phyloP scores from a whole-genome alignment of 2,329 filamentous ascomycete genomes.

The Tolypocladium capitatum region DNA sequence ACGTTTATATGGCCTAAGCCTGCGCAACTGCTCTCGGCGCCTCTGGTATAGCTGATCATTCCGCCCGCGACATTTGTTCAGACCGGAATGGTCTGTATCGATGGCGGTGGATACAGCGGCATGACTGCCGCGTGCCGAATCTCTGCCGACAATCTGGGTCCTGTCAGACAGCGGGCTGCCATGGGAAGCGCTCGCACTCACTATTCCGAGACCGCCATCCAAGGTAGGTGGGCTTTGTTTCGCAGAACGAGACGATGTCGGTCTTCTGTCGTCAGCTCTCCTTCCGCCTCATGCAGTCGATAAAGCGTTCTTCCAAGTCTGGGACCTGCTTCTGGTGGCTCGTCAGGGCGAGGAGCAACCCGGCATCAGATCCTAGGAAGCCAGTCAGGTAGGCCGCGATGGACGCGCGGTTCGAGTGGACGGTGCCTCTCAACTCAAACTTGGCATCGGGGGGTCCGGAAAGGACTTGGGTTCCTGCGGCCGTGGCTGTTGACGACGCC shows the following conservation, averaged over 20 bases:
- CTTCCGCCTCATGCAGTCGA: background rate
- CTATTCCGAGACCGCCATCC: slow-evolving; percentile 4
- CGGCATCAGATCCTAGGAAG: slow-evolving; percentile 5
- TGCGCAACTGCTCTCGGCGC: background rate
- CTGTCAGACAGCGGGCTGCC: background rate
- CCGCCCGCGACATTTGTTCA: slow-evolving; percentile 6
- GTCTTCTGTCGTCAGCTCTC: background rate
- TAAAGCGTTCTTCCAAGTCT: background rate
- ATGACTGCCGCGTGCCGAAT: slow-evolving; percentile 3
- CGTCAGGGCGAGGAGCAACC: slow-evolving; percentile 3
- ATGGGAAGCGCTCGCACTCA: slow-evolving; percentile 2
- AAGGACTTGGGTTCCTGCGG: slow-evolving; percentile 1
- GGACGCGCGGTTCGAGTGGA: background rate
- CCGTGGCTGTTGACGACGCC: background rate
- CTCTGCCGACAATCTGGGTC: slow-evolving; percentile 2
- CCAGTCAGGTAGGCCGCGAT: slow-evolving; percentile 1
- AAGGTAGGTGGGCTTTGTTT: slow-evolving; percentile 7
- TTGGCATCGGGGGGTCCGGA: background rate
- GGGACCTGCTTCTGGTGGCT: slow-evolving; percentile 1
- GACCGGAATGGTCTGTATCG: slow-evolving; percentile 8
- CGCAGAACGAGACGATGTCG: slow-evolving; percentile 6
- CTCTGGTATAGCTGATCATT: slow-evolving; percentile 2
- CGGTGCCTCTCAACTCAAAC: slow-evolving; percentile 2
- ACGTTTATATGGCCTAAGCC: too few relatives aligned
- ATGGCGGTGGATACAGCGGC: background rate